Percentiles rank a stretch among this genome's conserved stretches.
phyloP scores from a whole-genome alignment of 192 early-diverging fungal genomes.

The Diversispora epigaea region DNA sequence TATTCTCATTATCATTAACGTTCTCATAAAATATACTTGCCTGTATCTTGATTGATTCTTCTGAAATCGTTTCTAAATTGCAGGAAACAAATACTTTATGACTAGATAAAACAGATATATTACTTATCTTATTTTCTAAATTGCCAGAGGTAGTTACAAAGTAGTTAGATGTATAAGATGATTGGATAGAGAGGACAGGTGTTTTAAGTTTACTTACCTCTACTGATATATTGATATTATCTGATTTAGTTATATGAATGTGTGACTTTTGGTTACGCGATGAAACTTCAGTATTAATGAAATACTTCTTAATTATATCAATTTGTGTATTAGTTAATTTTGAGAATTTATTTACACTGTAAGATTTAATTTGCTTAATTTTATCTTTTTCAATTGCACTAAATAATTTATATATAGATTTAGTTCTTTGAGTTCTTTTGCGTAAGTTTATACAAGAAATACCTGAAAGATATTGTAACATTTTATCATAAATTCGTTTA shows the following conservation, averaged over 20 bases:
- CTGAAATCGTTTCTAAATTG: too few relatives aligned
- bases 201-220: background rate
- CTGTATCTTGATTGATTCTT: too few relatives aligned
- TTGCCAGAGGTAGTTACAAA: background rate
- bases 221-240: background rate
- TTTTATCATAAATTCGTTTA: constrained; percentile 32
- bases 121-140: background rate
- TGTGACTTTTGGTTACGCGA: constrained; percentile 22
- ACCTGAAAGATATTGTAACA: constrained; percentile 31
- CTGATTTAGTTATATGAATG: background rate
- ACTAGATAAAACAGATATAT: too few relatives aligned
- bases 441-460: constrained; percentile 27
- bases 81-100: too few relatives aligned
- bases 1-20: too few relatives aligned
- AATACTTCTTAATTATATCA: constrained; percentile 28
- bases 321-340: too few relatives aligned
- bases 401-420: constrained; percentile 32
- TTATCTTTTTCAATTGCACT: constrained; percentile 28
- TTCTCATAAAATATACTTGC: too few relatives aligned
- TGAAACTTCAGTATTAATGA: background rate
- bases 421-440: constrained; percentile 30
- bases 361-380: constrained; percentile 31
- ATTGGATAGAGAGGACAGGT: background rate
- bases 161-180: background rate
- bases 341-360: constrained; percentile 30